Conservation (phyloP, 768 basidiomycete genomes). For the Amanita rubescens region DNA sequence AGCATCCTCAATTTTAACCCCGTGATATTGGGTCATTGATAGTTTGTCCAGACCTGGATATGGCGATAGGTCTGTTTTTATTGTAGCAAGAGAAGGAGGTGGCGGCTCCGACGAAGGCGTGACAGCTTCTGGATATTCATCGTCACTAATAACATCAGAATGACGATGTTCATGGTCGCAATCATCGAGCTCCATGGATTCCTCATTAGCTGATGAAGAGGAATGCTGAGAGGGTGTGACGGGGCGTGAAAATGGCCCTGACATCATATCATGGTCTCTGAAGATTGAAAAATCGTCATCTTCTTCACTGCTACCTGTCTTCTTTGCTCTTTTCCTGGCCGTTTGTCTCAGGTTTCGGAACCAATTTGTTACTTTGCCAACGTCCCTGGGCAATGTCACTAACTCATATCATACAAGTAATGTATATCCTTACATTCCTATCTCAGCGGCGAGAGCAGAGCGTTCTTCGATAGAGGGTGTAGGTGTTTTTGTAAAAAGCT, state of each 20-base stretch:
- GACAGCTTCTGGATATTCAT: conserved; percentile 68
- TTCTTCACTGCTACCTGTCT: conserved; percentile 35
- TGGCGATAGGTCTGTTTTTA: conserved; percentile 12
- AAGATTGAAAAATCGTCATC: conserved; percentile 37
- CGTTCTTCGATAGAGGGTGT: conserved; percentile 80
- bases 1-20: conserved; percentile 69
- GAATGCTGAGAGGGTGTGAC: conserved; percentile 44
- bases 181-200: conserved; percentile 45
- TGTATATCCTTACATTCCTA: conserved; percentile 51
- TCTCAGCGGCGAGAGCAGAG: conserved; percentile 60
- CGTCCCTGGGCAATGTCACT: conserved; percentile 42
- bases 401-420: conserved; percentile 19
- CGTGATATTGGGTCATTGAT: conserved; percentile 33
- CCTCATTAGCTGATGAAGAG: conserved; percentile 38
- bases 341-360: conserved; percentile 81
- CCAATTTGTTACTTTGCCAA: conserved; percentile 85
- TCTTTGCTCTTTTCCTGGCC: conserved; percentile 63
- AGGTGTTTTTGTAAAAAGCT: conserved; percentile 56
- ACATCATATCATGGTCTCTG: conserved; percentile 25
- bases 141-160: conserved; percentile 58
- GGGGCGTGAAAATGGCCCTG: conserved; percentile 40
- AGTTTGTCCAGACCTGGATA: conserved; percentile 41
- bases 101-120: conserved; percentile 55
- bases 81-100: conserved; percentile 19
- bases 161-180: conserved; percentile 36